Evolutionary conservation across 306 rosid genomes (phyloP).

Genomic region (Quercus variabilis): DNA sequence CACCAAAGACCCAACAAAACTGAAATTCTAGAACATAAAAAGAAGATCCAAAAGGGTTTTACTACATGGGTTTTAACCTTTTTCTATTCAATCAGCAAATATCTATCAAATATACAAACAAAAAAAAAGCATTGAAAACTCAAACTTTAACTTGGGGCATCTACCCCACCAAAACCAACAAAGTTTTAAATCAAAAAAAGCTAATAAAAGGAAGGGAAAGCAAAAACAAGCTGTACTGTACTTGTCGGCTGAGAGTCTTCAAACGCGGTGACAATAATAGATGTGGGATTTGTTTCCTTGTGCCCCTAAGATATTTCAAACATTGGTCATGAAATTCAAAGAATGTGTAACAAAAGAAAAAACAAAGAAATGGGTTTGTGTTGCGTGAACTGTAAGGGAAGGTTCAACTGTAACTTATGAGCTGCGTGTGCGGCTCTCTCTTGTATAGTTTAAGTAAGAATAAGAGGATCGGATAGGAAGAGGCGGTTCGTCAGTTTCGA

Average conservation of each 20-base stretch:
- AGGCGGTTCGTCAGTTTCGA: no score
- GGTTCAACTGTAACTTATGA: no score
- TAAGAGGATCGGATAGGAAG: no score
- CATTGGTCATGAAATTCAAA: neutral
- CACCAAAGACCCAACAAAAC: neutral
- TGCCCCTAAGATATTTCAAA: conserved; percentile 1
- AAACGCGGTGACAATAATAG: conserved; percentile 14
- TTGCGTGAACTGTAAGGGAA: neutral
- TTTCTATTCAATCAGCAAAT: neutral
- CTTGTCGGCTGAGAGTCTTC: conserved; percentile 20
- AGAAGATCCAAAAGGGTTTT: conserved; percentile 11
- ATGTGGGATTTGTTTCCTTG: conserved; percentile 3
- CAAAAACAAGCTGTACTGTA: conserved; percentile 12
- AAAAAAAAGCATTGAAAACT: conserved; percentile 1
- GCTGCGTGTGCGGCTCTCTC: no score
- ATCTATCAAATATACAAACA: neutral
- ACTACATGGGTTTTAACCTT: conserved; percentile 5
- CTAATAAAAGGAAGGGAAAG: conserved; percentile 5
- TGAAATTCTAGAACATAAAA: conserved; percentile 6
- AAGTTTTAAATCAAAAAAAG: neutral
- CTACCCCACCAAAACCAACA: conserved; percentile 6
- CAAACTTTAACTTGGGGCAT: conserved; percentile 11
- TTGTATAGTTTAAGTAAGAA: no score
- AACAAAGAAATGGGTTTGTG: conserved; percentile 7
- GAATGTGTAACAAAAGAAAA: neutral